Evolutionary conservation across 768 basidiomycete genomes (phyloP).

Genomic region (Clathrus columnatus): DNA sequence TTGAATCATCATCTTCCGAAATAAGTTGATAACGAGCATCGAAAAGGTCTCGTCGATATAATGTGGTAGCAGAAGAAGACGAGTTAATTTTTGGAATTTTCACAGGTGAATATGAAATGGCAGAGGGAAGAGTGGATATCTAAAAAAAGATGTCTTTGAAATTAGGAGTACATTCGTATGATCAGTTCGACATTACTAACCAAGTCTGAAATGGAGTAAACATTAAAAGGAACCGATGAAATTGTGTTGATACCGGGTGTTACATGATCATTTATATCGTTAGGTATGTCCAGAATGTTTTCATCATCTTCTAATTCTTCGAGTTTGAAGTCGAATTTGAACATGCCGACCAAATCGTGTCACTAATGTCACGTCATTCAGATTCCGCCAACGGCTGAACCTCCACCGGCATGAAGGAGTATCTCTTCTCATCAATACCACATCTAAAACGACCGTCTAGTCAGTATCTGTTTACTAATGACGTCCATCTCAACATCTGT

Average conservation of each 20-base stretch:
- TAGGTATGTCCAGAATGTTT: conserved; percentile 6
- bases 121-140: conserved; percentile 59
- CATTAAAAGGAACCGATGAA: conserved; percentile 17
- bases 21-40: conserved; percentile 95
- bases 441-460: too few relatives aligned
- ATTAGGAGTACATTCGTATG: conserved; percentile 19
- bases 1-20: conserved; percentile 37
- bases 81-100: conserved; percentile 36
- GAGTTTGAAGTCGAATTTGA: conserved; percentile 65
- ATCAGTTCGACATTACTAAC: conserved; percentile 20
- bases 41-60: conserved; percentile 82
- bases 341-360: too few relatives aligned
- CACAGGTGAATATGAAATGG: conserved; percentile 76
- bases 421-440: too few relatives aligned
- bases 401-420: too few relatives aligned
- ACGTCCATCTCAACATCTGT: too few relatives aligned
- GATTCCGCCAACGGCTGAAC: too few relatives aligned
- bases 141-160: conserved; percentile 28
- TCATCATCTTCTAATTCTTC: conserved; percentile 30
- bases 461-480: too few relatives aligned
- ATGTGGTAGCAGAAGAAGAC: conserved; percentile 15
- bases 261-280: neutral
- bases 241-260: conserved; percentile 1
- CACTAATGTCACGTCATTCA: too few relatives aligned
- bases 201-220: conserved; percentile 23